phyloP scores from a whole-genome alignment of 129 eudicot genomes.

The Chrysanthemum makinoi region DNA sequence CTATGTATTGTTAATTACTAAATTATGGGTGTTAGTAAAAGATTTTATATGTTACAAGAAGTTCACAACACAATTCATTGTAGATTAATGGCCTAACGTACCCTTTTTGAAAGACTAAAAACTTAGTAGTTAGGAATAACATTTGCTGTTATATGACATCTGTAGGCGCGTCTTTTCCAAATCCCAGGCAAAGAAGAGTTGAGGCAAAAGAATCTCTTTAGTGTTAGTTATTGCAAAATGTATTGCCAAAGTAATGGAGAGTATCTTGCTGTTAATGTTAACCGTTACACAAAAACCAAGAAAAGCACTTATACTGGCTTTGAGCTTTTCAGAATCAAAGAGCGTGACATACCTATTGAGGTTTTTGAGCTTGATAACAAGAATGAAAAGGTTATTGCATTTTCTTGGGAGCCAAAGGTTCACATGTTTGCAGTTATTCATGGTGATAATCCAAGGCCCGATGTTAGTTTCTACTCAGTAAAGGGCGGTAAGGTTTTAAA shows the following conservation, averaged over 20 bases:
- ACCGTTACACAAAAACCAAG: conserved; percentile 74
- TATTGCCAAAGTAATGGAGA: conserved; percentile 91
- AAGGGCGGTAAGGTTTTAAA: conserved; percentile 55
- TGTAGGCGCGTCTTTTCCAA: conserved; percentile 65
- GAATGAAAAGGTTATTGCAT: conserved; percentile 22
- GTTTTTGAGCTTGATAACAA: conserved; percentile 27
- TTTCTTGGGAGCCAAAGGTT: conserved; percentile 32
- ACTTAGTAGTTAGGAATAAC: conserved; percentile 3
- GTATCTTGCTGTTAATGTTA: conserved; percentile 79
- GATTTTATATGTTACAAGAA: too few relatives aligned
- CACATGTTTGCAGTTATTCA: conserved; percentile 25
- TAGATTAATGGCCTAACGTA: too few relatives aligned
- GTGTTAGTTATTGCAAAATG: conserved; percentile 81
- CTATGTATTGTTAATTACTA: too few relatives aligned
- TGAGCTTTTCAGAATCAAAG: conserved; percentile 22
- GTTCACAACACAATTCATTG: too few relatives aligned
- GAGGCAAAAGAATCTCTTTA: conserved; percentile 76
- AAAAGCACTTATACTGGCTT: conserved; percentile 36
- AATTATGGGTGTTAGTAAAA: too few relatives aligned
- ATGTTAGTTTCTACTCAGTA: conserved; percentile 53
- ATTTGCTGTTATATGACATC: background rate
- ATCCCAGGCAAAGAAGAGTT: conserved; percentile 72
- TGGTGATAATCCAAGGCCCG: conserved; percentile 12
- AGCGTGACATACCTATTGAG: conserved; percentile 24
- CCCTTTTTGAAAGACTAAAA: too few relatives aligned